Conservation (phyloP, 2,329 filamentous ascomycete species). For the Hypoxylon sp. region DNA sequence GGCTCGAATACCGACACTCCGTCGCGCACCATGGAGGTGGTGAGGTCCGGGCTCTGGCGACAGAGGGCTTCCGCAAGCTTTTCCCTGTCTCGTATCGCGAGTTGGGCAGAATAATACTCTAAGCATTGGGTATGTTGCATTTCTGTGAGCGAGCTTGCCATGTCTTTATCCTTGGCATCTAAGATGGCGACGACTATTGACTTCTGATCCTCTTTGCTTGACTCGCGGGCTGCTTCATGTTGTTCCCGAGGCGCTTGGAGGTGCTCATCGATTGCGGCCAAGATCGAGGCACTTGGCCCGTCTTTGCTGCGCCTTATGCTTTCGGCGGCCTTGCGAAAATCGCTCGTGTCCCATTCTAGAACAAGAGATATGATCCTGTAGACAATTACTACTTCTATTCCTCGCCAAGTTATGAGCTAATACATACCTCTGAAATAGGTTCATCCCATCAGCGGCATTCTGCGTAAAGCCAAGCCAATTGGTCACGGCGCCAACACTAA, state of each 20-base stretch:
- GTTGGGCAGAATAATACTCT: slow-evolving; percentile 77
- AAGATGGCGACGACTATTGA: slow-evolving; percentile 78
- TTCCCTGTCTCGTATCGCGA: slow-evolving; percentile 79
- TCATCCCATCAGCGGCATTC: slow-evolving; percentile 82
- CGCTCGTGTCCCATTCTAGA: slow-evolving; percentile 76
- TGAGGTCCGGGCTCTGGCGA: slow-evolving; percentile 74
- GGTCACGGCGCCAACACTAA: slow-evolving; percentile 78
- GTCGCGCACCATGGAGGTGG: slow-evolving; percentile 76
- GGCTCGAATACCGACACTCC: slow-evolving; percentile 76
- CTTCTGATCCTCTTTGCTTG: slow-evolving; percentile 61
- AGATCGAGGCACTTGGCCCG: slow-evolving; percentile 68
- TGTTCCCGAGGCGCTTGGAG: slow-evolving; percentile 63
- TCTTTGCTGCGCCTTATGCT: slow-evolving; percentile 73
- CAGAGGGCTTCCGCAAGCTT: slow-evolving; percentile 76
- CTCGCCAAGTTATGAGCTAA: not conserved
- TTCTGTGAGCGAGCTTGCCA: slow-evolving; percentile 63
- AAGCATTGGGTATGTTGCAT: slow-evolving; percentile 72
- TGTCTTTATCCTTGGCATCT: slow-evolving; percentile 60
- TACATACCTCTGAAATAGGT: slow-evolving; percentile 72
- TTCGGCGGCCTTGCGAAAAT: slow-evolving; percentile 73
- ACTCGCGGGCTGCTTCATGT: slow-evolving; percentile 69
- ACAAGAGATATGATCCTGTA: slow-evolving; percentile 78
- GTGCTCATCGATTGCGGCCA: slow-evolving; percentile 70
- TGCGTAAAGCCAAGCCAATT: slow-evolving; percentile 83
- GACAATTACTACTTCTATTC: slow-evolving; percentile 21